Base-by-base conservation (phyloP, 1,284 basidiomycete species). In the Malassezia nana region DNA sequence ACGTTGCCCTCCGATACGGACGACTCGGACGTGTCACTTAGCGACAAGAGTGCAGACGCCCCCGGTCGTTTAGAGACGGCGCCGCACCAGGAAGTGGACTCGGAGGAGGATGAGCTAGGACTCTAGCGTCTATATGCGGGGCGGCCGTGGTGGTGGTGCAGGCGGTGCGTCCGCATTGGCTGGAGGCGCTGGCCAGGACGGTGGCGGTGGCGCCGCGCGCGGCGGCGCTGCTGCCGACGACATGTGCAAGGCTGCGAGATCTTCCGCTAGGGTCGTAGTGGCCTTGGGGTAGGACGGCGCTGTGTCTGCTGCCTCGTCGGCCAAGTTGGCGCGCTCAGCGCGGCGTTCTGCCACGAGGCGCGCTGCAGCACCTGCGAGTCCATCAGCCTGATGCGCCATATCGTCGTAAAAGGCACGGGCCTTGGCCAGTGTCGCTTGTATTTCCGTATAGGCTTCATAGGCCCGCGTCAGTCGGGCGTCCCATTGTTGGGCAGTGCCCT, bases 341-440 rank as follows among this genome's bases (percentile, higher is more conserved):
- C 53, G 53, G 6, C 53, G 53, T 25, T 50, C 25, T 7, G 53
- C 42, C 3, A 55, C n/a, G 6, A 50, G 25, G 13, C 18, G 24
- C 15, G 18, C 39, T 1, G 48, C 33, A 7, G 26, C 15, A 13
- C 6, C 9, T 4, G 24, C 25, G 8, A 50, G 46, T n/a, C 29
- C 25, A 32, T 55, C 18, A 1, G 47, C 42, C 32, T 25, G 12
- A 15, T 22, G 12, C 0, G 79, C 80, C n/a, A 95, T 78, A 59
- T 91, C 87, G 5, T 78, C 79, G 74, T 96, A 95, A 75, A 94
- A 98, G 44, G 84, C 82, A 3, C 87, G 76, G 0, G 89, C 92
- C 72, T 90, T 91, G 16, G 84, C 82, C 44, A 94, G 75, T 3
- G 89, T 90, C 63, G 86, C 85, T 10, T 85, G 78, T 31, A 90